phyloP scores from a whole-genome alignment of 805 yeast genomes.

The Candida endomychidarum region DNA sequence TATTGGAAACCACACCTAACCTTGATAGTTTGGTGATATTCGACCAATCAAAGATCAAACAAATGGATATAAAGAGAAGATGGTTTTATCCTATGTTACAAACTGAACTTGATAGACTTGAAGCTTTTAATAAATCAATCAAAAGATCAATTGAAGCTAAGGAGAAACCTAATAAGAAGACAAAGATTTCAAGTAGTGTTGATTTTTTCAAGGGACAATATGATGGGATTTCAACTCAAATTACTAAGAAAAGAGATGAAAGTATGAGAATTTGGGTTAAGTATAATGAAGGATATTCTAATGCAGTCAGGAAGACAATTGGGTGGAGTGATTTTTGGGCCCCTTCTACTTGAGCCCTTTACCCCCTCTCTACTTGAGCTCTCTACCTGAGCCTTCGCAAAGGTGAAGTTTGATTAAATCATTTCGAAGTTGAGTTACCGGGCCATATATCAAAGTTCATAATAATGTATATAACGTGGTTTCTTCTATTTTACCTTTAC shows the following conservation, averaged over 20 bases:
- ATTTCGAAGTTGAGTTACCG: too few relatives aligned
- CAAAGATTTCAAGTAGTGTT: conserved; percentile 30
- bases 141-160: conserved; percentile 8
- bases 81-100: conserved; percentile 38
- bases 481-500: too few relatives aligned
- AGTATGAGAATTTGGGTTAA: conserved; percentile 70
- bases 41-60: conserved; percentile 20
- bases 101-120: conserved; percentile 29
- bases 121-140: conserved; percentile 8
- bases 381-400: too few relatives aligned
- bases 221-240: conserved; percentile 32
- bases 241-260: conserved; percentile 32
- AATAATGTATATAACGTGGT: too few relatives aligned
- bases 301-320: conserved; percentile 83
- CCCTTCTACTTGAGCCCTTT: too few relatives aligned
- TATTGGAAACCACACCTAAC: conserved; percentile 33
- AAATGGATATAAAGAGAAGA: conserved; percentile 28
- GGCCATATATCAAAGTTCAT: too few relatives aligned
- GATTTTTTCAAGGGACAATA: conserved; percentile 42
- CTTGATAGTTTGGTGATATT: conserved; percentile 34
- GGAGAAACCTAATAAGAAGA: conserved; percentile 19
- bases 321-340: conserved; percentile 72
- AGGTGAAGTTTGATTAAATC: too few relatives aligned
- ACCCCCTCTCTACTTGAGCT: too few relatives aligned
- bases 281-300: conserved; percentile 87